Percentiles rank a stretch among this genome's conserved stretches.
phyloP scores from a whole-genome alignment of 1,139 yeast species.

The Pichia sp. region DNA sequence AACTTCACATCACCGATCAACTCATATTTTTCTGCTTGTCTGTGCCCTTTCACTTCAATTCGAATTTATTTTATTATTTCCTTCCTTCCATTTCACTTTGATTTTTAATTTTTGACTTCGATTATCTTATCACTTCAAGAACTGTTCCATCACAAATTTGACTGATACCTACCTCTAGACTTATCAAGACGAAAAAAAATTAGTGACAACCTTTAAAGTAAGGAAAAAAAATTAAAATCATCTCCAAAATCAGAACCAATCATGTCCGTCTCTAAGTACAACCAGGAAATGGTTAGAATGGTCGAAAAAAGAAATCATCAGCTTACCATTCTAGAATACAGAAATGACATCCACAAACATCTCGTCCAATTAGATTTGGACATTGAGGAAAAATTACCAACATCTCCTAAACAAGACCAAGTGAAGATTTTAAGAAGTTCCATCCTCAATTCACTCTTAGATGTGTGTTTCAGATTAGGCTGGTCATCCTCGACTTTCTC shows the following conservation, averaged over 20 bases:
- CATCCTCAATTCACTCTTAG: conserved; percentile 47
- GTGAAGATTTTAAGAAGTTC: conserved; percentile 17
- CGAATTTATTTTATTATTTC: no score
- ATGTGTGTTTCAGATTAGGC: conserved; percentile 39
- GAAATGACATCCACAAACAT: conserved; percentile 21
- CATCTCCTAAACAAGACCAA: conserved; percentile 16
- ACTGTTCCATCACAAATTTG: no score
- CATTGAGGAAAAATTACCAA: conserved; percentile 15
- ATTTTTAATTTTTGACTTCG: no score
- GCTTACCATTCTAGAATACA: conserved; percentile 19
- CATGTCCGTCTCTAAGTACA: conserved; percentile 5
- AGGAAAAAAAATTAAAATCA: no score
- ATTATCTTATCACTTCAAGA: no score
- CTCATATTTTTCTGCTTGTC: no score
- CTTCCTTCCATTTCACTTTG: no score
- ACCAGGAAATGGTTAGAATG: conserved; percentile 12
- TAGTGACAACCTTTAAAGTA: no score
- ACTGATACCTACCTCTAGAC: no score
- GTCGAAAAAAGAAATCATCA: conserved; percentile 24
- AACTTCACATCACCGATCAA: no score
- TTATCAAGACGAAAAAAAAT: no score
- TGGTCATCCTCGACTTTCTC: conserved; percentile 49
- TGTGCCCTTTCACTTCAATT: no score
- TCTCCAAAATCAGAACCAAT: not conserved
- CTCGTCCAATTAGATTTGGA: conserved; percentile 18